phyloP scores from a whole-genome alignment of 495 filamentous ascomycete species.

The Chaetomidium leptoderma region DNA sequence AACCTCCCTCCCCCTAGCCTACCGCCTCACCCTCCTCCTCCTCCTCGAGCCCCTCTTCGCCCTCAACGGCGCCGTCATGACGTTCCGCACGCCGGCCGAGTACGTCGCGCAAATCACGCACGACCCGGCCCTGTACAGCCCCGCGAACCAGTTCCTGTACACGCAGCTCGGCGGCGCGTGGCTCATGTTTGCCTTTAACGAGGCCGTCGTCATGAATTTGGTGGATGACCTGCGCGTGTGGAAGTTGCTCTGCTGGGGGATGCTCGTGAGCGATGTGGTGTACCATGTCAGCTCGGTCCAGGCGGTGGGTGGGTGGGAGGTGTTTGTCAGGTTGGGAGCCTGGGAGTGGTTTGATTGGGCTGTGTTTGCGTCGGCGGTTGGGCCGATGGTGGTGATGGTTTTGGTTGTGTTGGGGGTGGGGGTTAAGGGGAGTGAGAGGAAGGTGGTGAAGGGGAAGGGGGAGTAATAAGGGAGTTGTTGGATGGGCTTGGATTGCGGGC shows the following conservation, averaged over 20 bases:
- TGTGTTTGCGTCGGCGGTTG: constrained; percentile 11
- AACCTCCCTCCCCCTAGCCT: constrained; percentile 33
- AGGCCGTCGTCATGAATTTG: constrained; percentile 52
- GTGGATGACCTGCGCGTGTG: constrained; percentile 52
- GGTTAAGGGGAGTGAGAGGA: too few relatives aligned
- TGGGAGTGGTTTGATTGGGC: constrained; percentile 25
- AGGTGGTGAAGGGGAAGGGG: background rate
- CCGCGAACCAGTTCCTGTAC: constrained; percentile 32
- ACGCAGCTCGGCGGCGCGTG: constrained; percentile 50
- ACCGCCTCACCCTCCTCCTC: constrained; percentile 55
- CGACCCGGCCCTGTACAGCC: constrained; percentile 7
- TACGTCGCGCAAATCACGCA: constrained; percentile 30
- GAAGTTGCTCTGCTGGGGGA: constrained; percentile 34
- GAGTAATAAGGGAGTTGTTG: background rate
- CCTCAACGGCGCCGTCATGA: constrained; percentile 30
- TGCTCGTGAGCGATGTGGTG: constrained; percentile 28
- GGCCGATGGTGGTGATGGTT: constrained; percentile 17
- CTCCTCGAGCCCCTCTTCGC: constrained; percentile 52
- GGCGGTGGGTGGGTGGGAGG: constrained; percentile 29
- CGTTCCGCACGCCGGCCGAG: constrained; percentile 40
- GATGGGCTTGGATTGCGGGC: background rate
- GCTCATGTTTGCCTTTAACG: constrained; percentile 53
- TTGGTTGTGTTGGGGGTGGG: constrained; percentile 22
- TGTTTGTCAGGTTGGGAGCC: constrained; percentile 9
- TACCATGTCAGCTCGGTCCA: constrained; percentile 22